Conservation (phyloP, 257 asterid species). For the Solanum sejunctum region DNA sequence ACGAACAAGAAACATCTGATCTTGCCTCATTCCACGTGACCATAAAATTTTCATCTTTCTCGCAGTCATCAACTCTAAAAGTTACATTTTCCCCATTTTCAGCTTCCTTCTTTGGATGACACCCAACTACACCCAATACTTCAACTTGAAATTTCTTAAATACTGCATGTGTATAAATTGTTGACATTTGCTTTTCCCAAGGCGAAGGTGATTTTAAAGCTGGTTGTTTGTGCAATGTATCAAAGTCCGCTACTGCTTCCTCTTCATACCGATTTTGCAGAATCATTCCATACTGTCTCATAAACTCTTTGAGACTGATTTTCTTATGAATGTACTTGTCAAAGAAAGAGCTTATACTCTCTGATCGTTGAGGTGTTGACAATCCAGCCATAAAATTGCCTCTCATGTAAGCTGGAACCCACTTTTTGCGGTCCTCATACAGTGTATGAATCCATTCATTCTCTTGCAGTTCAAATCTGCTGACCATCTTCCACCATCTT, state of each 20-base stretch:
- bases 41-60: conserved; percentile 60
- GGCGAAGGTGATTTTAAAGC: conserved; percentile 97
- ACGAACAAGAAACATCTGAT: conserved; percentile 81
- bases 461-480: conserved; percentile 81
- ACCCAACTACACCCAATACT: conserved; percentile 96
- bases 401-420: conserved; percentile 77
- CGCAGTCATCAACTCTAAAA: conserved; percentile 83
- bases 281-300: conserved; percentile 73
- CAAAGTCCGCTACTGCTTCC: conserved; percentile 93
- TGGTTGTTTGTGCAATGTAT: conserved; percentile 93
- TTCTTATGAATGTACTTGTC: conserved; percentile 86
- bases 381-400: conserved; percentile 76
- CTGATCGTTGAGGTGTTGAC: conserved; percentile 69
- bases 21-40: conserved; percentile 67
- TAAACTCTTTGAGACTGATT: conserved; percentile 72
- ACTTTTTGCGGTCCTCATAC: conserved; percentile 66
- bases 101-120: conserved; percentile 81
- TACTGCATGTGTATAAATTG: conserved; percentile 76
- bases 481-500: conserved; percentile 98
- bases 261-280: conserved; percentile 79
- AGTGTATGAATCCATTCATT: conserved; percentile 82
- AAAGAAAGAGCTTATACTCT: conserved; percentile 61
- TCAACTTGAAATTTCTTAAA: conserved; percentile 85
- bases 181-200: conserved; percentile 97
- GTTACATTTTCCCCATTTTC: conserved; percentile 39